Evolutionary conservation across 192 early-diverging fungal genomes (phyloP), one percentile per base, ranked within the genome.

Genomic region (Backusella parvicylindrica): DNA sequence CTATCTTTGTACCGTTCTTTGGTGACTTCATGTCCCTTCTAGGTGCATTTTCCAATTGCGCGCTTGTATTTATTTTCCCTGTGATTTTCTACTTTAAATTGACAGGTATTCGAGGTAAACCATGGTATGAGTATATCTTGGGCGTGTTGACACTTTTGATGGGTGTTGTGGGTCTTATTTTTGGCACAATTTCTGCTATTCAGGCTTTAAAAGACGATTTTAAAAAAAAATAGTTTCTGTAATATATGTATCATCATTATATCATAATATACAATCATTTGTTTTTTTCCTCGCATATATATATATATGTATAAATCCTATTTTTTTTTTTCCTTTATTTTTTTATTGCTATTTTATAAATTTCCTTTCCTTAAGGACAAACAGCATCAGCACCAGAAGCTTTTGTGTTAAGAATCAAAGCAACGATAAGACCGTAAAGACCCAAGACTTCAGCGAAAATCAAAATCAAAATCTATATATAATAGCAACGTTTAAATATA

Each of bases 371-470:
- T 60, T 72, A 72, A 33, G 31, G 30, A 13, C 71, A 72, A 15
- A 7, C 56, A 12, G 21, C 56, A 18, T 72, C 71, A 18, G 32
- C 21, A 32, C 72, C 72, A 64, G 72, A 60, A 12, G 94, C 87
- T 84, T 94, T 96, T 68, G 98, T 98, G 87, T 99, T 99, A 69
- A 99, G 84, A 77, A 99, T 99, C 70, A 99, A 89, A 35, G 94
- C 95, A 28, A 99, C 97, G 81, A 98, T 98, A 38, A 99, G 88
- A 30, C 97, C 97, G 82, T 98, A 98, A 64, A 98, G 89, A 79
- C 95, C 96, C 80, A 99, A 87, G 8, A 99, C 98, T 89, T 99
- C 98, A 73, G 97, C 96, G 84, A 99, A 99, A 92, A 99, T 99
- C 65, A 99, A 92, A 71, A 99, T 97, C 80, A 99, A 86, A 75